Conservation (phyloP, 208 protist genomes). For the Crithidia expoeki region DNA sequence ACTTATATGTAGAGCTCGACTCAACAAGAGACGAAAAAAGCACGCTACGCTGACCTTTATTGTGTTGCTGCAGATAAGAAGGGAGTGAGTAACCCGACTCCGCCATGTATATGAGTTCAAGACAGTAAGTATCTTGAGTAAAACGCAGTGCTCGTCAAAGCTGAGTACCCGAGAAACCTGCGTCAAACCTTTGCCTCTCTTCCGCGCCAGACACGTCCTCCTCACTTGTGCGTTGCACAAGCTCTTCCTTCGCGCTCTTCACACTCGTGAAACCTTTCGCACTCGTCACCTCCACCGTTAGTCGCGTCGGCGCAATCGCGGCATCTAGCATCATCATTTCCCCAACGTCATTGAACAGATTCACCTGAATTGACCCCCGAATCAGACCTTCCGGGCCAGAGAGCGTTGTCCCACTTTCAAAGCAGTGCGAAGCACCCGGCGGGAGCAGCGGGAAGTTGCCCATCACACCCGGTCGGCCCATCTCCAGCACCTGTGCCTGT, state of each 20-base stretch:
- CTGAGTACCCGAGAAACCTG: too few species aligned
- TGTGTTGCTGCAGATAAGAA: too few species aligned
- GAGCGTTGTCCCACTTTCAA: conserved; percentile 70
- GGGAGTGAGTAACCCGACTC: too few species aligned
- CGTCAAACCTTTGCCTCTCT: too few species aligned
- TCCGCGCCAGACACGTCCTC: background rate
- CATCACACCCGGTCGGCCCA: conserved; percentile 69
- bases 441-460: conserved; percentile 79
- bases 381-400: conserved; percentile 63
- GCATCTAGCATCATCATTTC: conserved; percentile 75
- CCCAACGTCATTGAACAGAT: conserved; percentile 72
- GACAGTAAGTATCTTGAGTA: too few species aligned
- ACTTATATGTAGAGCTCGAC: too few species aligned
- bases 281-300: conserved; percentile 43
- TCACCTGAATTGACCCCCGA: conserved; percentile 86
- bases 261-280: conserved; percentile 16
- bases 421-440: conserved; percentile 80
- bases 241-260: conserved; percentile 25
- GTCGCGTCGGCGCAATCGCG: conserved; percentile 65
- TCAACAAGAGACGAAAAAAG: too few species aligned
- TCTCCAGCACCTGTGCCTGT: conserved; percentile 55
- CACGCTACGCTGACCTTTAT: too few species aligned
- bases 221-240: conserved; percentile 29
- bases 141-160: too few species aligned
- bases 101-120: too few species aligned